Conservation (phyloP, 192 early-diverging fungal species). For the Funneliformis mosseae region DNA sequence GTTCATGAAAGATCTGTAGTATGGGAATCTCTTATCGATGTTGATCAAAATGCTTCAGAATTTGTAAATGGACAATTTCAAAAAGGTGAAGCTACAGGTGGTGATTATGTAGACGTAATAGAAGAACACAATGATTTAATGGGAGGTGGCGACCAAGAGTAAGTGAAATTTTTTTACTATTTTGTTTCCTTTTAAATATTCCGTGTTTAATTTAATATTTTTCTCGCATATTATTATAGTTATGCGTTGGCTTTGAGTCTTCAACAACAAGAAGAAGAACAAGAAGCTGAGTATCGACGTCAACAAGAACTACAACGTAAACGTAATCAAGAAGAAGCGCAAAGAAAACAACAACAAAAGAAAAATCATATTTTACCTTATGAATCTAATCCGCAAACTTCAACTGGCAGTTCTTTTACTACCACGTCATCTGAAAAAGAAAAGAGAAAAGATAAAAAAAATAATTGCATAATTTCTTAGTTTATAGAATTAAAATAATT, state of each 20-base stretch:
- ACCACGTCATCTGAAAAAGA: constrained; percentile 21
- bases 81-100: constrained; percentile 38
- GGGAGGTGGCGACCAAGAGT: constrained; percentile 53
- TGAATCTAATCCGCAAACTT: constrained; percentile 4
- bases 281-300: constrained; percentile 36
- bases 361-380: too few relatives aligned
- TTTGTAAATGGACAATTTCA: constrained; percentile 65
- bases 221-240: constrained; percentile 29
- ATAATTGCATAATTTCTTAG: not conserved
- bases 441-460: not conserved
- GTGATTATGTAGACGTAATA: constrained; percentile 44
- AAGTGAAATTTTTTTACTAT: constrained; percentile 14
- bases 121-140: constrained; percentile 29
- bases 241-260: constrained; percentile 46
- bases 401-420: constrained; percentile 20
- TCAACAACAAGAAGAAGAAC: constrained; percentile 49
- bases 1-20: constrained; percentile 65
- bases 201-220: too few relatives aligned
- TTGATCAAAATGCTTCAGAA: constrained; percentile 61
- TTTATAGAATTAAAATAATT: not conserved
- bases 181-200: too few relatives aligned
- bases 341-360: not conserved
- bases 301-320: constrained; percentile 25
- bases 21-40: constrained; percentile 73
- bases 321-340: constrained; percentile 27